Base-by-base conservation (phyloP, 441 rosid species). In the Brassica balearica region DNA sequence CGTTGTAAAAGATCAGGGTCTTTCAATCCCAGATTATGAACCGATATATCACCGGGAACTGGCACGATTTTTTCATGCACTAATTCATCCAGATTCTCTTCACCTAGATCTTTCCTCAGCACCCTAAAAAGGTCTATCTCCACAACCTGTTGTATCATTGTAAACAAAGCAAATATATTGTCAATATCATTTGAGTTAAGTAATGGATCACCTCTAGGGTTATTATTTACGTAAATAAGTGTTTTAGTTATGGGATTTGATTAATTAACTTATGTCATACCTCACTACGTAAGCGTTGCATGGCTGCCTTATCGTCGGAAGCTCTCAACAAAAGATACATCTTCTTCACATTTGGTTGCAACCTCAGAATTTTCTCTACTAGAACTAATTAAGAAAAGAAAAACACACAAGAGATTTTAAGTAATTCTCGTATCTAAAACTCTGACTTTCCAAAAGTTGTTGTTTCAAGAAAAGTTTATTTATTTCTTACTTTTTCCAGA, bases 111-210 rank as follows among this genome's bases (percentile, higher is more conserved):
- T 59, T 88, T 94, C 77, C 82, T 93, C 8, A 92, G 55, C 19
- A 90, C 82, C 76, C 74, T 84, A 61, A 95, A 95, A 73, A 95
- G 76, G 23, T 93, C 98, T 83, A 89, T 90, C 68, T 80, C 91
- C 6, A 91, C 74, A 12, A 89, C 83, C 97, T 94, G 61, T 77
- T 58, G 76, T 7, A 46, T 9, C 53, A 65, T 74, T 27, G 15
- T 32, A 63, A 29, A 60, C 34, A 56, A 41, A 41, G 1, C 55
- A 38, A 6, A 55, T 12, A 2, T 10, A 48, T 32, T 9, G 20
- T 46, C 63, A 10, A 34, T 32, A 20, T 46, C 12, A 25, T 41
- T 12, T 29, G 2, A 58, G 2, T 14, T 36, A 62, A 20, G 27
- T 8, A 22, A 22, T 70, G 58, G 27, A 60, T 43, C 15, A 27